phyloP scores from a whole-genome alignment of 495 filamentous ascomycete genomes.

The Friedmanniomyces endolithicus region DNA sequence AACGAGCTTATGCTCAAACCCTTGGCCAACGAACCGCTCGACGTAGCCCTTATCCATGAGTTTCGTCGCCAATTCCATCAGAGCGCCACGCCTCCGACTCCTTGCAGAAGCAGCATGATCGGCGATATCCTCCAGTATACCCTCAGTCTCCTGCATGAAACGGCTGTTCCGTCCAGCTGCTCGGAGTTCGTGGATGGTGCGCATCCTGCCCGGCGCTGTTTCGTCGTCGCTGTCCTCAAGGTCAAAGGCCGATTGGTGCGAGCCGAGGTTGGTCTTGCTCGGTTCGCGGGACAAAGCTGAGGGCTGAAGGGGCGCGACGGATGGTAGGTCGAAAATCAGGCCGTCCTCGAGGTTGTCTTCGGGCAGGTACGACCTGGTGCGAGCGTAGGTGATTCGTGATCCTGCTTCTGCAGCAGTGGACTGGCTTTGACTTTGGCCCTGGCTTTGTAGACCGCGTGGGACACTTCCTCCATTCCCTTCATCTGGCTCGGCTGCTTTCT shows the following conservation, averaged over 20 bases:
- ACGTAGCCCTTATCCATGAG: constrained; percentile 61
- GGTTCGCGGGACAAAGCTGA: not conserved
- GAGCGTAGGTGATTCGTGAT: constrained; percentile 49
- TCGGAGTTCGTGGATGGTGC: constrained; percentile 80
- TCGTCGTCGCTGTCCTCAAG: constrained; percentile 32
- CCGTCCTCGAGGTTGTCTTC: constrained; percentile 31
- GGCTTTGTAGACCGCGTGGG: not conserved
- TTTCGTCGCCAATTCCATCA: constrained; percentile 43
- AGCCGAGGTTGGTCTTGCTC: not conserved
- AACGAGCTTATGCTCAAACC: constrained; percentile 57
- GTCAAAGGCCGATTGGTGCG: constrained; percentile 17
- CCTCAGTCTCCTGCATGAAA: constrained; percentile 67
- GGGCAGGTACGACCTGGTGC: constrained; percentile 47
- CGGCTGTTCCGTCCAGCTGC: constrained; percentile 75
- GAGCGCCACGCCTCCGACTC: constrained; percentile 38
- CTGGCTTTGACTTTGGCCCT: constrained; percentile 12
- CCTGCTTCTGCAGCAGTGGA: constrained; percentile 17
- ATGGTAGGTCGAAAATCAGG: constrained; percentile 15
- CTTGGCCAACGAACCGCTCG: constrained; percentile 61
- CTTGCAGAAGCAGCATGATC: constrained; percentile 36
- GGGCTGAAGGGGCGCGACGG: constrained; percentile 5
- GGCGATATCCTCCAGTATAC: constrained; percentile 73
- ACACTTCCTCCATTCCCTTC: not conserved
- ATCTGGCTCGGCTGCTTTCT: not conserved
- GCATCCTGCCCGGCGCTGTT: constrained; percentile 41